Conservation (phyloP, 2,329 filamentous ascomycete species). For the Aspergillus pseudoviridinutans region DNA sequence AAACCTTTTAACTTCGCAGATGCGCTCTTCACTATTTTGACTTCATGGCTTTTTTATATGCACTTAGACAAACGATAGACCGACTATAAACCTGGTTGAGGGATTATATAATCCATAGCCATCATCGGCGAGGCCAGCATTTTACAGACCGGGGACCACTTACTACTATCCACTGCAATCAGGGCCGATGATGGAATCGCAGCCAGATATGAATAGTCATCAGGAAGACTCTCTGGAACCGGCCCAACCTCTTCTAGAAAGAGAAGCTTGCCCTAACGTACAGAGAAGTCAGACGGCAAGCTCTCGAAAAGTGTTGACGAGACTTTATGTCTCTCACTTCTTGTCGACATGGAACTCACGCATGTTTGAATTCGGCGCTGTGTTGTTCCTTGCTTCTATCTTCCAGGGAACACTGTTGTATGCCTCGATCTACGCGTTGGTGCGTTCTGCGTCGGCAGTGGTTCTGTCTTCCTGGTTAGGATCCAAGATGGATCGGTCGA, state of each 20-base stretch:
- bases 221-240: background rate
- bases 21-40: background rate
- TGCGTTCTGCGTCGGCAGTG: slow-evolving; percentile 56
- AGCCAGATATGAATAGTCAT: background rate
- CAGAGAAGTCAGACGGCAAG: background rate
- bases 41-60: background rate
- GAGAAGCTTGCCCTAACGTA: background rate
- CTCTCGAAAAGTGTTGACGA: background rate
- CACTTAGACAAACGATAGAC: background rate
- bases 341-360: slow-evolving; percentile 63
- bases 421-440: slow-evolving; percentile 65
- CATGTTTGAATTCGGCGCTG: slow-evolving; percentile 60
- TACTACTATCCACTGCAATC: background rate
- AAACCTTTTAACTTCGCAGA: background rate
- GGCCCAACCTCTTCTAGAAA: background rate
- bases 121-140: background rate
- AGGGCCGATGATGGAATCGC: background rate
- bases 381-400: slow-evolving; percentile 55
- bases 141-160: background rate
- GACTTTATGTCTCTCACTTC: slow-evolving; percentile 56
- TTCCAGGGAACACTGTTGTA: slow-evolving; percentile 60
- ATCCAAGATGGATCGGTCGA: slow-evolving; percentile 52
- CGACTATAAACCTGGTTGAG: background rate
- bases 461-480: slow-evolving; percentile 59
- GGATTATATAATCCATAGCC: background rate